Percentiles rank a stretch among this genome's conserved stretches.
These are phyloP conservation scores for Mortierella sp. DNA, from an alignment of 371 early-diverging fungal species.

Conservation along the genomic window DNA sequence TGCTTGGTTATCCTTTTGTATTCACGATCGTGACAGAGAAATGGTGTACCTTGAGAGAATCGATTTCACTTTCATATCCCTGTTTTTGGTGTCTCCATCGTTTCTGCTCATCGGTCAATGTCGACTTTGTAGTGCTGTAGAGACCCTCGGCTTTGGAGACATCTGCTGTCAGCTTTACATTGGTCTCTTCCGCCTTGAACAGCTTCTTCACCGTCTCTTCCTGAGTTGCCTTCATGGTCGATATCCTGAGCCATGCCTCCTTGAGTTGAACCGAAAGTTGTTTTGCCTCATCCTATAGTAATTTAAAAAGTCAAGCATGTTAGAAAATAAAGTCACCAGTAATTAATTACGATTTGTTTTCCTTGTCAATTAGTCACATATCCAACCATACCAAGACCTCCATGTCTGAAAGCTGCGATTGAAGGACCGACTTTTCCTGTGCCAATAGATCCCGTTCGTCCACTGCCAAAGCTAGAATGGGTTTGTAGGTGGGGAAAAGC, in stretches of 20 bases:
- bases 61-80: slow-evolving; percentile 22
- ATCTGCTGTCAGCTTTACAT: slow-evolving; percentile 14
- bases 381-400: slow-evolving; percentile 25
- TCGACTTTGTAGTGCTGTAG: slow-evolving; percentile 4
- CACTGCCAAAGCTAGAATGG: slow-evolving; percentile 24
- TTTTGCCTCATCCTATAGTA: slow-evolving; percentile 39
- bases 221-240: slow-evolving; percentile 31
- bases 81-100: slow-evolving; percentile 31
- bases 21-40: neutral
- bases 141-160: slow-evolving; percentile 18
- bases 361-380: neutral
- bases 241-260: slow-evolving; percentile 43
- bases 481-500: neutral
- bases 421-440: slow-evolving; percentile 20
- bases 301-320: neutral
- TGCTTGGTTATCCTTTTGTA: no score
- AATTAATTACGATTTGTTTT: no score
- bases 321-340: neutral
- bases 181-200: slow-evolving; percentile 27
- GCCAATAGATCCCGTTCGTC: slow-evolving; percentile 39
- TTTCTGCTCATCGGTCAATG: slow-evolving; percentile 15
- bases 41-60: slow-evolving; percentile 29
- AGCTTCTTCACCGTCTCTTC: slow-evolving; percentile 29
- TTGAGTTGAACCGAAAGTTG: slow-evolving; percentile 38
- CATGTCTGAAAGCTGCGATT: neutral